Base-by-base conservation (phyloP, 2,329 filamentous ascomycete species). In the Aspergillus latus region DNA sequence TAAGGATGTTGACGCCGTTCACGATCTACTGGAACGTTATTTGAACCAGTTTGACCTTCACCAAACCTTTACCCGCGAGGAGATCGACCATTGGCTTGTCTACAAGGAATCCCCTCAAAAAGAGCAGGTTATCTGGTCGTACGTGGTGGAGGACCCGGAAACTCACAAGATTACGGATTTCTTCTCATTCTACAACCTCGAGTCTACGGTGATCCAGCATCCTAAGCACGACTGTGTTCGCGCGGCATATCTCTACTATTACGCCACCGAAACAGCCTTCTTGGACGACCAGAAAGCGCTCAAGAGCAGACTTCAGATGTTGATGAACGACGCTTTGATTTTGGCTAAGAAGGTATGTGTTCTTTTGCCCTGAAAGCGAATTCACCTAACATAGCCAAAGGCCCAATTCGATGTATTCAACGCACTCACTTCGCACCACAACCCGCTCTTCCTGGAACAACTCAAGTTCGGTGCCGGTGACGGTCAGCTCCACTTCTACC, bases 181-280 rank as follows among this genome's bases (percentile, higher is more conserved):
- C 77, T 88, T 97, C 77, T 97, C 92, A 37, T 99, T 97, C 78
- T 99, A 97, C 81, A 87, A 86, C 70, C 87, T 99, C 34, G 92
- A 96, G 72, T 96, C 92, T 13, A 94, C 91, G 1, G 89, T 97
- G 57, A 95, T 99, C 67, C 87, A 88, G 64, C 86, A 91, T 69
- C 78, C 84, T 45, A 89, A 89, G 72, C 88, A 96, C 76, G 83
- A 85, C 58, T 84, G 86, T 56, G 86, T 99, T 67, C 88, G 88
- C 63, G 94, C 93, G 3, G 94, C 94, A 30, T 99, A 99, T 75
- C 84, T 97, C 54, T 99, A 93, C 79, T 99, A 99, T 81, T 99
- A 99, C 72, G 94, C 90, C 56, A 89, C 88, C 5, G 91, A 96
- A 67, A 79, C 84, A 4, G 93, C 87, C 9, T 88, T 97, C 62